A percentile compares a stretch with the other conserved stretches of the same genome.
These are phyloP conservation scores for Durio zibethinus DNA, from an alignment of 345 rosid genomes.

Conservation along the genomic window DNA sequence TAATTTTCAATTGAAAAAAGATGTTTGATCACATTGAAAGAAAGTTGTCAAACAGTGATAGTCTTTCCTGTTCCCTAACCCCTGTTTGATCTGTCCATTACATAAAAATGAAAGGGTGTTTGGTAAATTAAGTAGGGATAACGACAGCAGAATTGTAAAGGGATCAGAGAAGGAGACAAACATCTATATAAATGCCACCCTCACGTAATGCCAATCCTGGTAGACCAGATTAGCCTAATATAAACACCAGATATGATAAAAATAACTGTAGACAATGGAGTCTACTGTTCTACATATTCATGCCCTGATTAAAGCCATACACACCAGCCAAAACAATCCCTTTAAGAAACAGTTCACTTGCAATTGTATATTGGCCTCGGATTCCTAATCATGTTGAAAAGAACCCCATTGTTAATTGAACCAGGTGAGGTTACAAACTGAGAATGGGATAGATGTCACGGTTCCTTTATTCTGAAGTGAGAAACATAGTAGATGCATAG, in stretches of 20 bases:
- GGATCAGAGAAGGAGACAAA: not conserved
- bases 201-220: not conserved
- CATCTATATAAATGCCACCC: not conserved
- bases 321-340: slow-evolving; percentile 14
- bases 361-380: not conserved
- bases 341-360: slow-evolving; percentile 12
- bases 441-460: slow-evolving; percentile 1
- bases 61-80: not conserved
- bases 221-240: slow-evolving; percentile 1
- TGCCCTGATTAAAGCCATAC: not conserved
- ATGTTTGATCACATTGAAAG: no score
- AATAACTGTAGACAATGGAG: not conserved
- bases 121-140: not conserved
- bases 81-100: not conserved
- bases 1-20: no score
- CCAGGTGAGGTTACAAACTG: slow-evolving; percentile 9
- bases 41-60: no score
- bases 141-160: not conserved
- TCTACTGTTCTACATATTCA: slow-evolving; percentile 14
- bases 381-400: not conserved
- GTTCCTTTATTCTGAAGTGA: not conserved
- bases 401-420: not conserved
- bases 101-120: not conserved
- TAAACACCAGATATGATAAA: not conserved
- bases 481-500: not conserved